Percentiles rank a stretch among this genome's conserved stretches.
These are phyloP conservation scores for Fusarium liriodendri DNA, from an alignment of 2,329 filamentous ascomycete species.

Conservation along the genomic window DNA sequence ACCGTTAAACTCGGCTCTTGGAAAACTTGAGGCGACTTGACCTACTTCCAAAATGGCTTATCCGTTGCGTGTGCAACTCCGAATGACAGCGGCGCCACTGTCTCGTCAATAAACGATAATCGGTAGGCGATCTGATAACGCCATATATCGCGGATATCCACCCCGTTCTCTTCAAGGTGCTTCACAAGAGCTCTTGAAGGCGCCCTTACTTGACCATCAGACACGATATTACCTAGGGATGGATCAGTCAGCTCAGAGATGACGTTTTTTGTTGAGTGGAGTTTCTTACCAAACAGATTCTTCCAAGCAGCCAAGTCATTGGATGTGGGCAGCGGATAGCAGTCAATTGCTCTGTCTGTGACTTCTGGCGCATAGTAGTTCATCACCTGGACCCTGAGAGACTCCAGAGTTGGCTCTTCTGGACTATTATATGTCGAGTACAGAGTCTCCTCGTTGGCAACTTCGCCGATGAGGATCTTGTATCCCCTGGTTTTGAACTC, in stretches of 20 bases:
- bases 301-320: constrained; percentile 50
- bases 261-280: not conserved
- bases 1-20: not conserved
- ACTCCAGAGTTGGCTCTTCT: constrained; percentile 46
- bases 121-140: constrained; percentile 56
- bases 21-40: not conserved
- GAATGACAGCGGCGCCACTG: constrained; percentile 49
- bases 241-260: not conserved
- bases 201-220: constrained; percentile 54
- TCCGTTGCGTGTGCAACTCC: constrained; percentile 55
- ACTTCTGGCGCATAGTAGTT: constrained; percentile 58
- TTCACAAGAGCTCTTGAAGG: constrained; percentile 50
- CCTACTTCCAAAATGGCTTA: constrained; percentile 57
- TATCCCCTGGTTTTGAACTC: constrained; percentile 50
- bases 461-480: constrained; percentile 56
- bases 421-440: constrained; percentile 55
- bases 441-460: constrained; percentile 57
- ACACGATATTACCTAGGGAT: constrained; percentile 46
- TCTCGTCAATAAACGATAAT: constrained; percentile 55
- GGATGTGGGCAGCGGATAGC: constrained; percentile 50
- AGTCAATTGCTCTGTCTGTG: constrained; percentile 48
- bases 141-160: constrained; percentile 51
- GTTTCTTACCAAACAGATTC: constrained; percentile 49
- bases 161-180: constrained; percentile 46
- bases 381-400: constrained; percentile 50